phyloP scores from a whole-genome alignment of 2,329 filamentous ascomycete species.

The Apiospora hydei region DNA sequence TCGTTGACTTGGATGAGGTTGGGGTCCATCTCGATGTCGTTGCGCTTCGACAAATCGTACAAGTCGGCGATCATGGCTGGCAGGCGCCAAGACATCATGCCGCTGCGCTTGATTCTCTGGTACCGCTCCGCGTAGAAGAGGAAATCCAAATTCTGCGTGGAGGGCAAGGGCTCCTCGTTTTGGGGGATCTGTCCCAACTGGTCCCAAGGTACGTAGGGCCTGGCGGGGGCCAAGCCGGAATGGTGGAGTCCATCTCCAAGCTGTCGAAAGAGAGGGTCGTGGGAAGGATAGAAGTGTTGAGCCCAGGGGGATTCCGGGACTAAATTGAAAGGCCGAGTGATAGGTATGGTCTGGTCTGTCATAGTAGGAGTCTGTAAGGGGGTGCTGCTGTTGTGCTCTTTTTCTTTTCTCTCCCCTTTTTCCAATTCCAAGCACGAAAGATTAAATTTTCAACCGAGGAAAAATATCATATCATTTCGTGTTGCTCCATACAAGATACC shows the following conservation, averaged over 20 bases:
- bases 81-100: slow-evolving; percentile 25
- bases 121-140: slow-evolving; percentile 24
- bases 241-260: slow-evolving; percentile 12
- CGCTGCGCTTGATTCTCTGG: not conserved
- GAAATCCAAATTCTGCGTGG: not conserved
- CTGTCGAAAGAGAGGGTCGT: slow-evolving; percentile 2
- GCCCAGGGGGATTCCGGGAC: slow-evolving; percentile 27
- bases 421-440: not conserved
- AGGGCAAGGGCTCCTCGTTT: not conserved
- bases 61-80: not conserved
- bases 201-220: not conserved
- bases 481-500: no score
- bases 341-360: not conserved
- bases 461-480: not conserved
- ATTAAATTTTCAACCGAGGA: not conserved
- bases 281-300: slow-evolving; percentile 16
- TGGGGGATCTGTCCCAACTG: not conserved
- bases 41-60: not conserved
- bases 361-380: not conserved
- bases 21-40: not conserved
- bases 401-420: not conserved
- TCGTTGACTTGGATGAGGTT: slow-evolving; percentile 18
- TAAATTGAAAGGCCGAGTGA: not conserved
- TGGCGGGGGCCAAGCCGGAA: slow-evolving; percentile 23
- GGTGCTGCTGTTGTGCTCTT: not conserved